Evolutionary conservation across 768 basidiomycete species (phyloP).

Genomic region (Boletus rufocinnamomeus): DNA sequence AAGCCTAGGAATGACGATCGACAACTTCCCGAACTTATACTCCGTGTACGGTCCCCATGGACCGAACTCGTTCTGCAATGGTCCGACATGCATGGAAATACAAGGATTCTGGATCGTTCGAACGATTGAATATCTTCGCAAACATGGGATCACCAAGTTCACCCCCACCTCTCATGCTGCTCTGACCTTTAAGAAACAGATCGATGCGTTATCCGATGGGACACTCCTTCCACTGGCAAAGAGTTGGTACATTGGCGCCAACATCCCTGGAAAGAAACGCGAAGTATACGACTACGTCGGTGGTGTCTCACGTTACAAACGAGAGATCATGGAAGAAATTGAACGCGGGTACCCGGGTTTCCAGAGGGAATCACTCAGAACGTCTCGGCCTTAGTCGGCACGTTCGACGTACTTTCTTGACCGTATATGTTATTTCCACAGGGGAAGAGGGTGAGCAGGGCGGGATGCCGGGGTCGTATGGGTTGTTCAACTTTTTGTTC

Average conservation of each 20-base stretch:
- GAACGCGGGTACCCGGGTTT: conserved; percentile 17
- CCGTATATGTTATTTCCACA: no score
- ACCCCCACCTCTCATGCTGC: conserved; percentile 11
- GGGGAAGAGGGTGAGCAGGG: no score
- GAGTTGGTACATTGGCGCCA: conserved; percentile 5
- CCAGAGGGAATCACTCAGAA: conserved; percentile 5
- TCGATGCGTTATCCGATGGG: not conserved
- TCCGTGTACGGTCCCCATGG: conserved; percentile 19
- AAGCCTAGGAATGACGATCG: conserved; percentile 16
- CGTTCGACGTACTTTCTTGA: no score
- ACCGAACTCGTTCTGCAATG: conserved; percentile 12
- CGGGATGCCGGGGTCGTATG: no score
- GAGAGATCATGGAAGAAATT: conserved; percentile 19
- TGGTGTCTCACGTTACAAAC: not conserved
- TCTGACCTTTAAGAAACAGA: conserved; percentile 6
- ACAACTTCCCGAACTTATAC: conserved; percentile 21
- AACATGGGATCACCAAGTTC: conserved; percentile 14
- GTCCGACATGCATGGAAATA: conserved; percentile 12
- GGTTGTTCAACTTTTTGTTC: no score
- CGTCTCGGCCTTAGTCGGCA: not conserved
- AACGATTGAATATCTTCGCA: conserved; percentile 15
- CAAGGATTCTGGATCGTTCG: conserved; percentile 9
- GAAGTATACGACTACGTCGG: conserved; percentile 8
- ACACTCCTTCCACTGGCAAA: conserved; percentile 14
- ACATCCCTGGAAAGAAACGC: conserved; percentile 13